Evolutionary conservation across 176 grass and related monocot species (phyloP), one percentile per base, ranked within the genome.

Genomic region (Oryza glaberrima): DNA sequence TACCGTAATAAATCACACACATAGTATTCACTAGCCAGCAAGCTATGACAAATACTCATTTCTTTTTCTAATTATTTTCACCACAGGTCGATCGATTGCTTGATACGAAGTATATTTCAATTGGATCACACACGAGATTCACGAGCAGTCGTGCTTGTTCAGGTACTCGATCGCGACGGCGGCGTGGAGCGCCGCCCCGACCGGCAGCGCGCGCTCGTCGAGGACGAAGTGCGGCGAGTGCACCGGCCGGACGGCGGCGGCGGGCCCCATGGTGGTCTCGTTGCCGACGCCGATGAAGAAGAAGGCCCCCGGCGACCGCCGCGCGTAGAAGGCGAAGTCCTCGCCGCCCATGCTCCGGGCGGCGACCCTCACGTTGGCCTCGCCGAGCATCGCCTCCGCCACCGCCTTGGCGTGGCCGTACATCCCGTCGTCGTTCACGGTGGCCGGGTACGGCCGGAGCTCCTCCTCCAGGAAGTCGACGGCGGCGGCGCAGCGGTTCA

Each of bases 101-200:
- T 15, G 11, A 14, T 32, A 32, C 30, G 30, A 32, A 32, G 30
- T 32, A 32, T 32, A 32, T 32, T 32, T 45, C 13, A 52, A 52
- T 52, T 2, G 43, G 9, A 44, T 52, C 49, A 8, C 40, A 41
- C 40, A 32, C 30, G 30, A 32, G 14, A 52, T 5, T 74, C 72
- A 75, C 5, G 46, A 12, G 47, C n/a, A 75, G 7, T 44, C 34
- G 5, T 65, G 75, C 19, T 84, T 88, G 43, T 93, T 90, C 38
- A 91, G 63, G 64, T 86, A 97, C 32, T 93, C 87, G 1, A 84
- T 82, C 9, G 94, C 89, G 45, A 97, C 87, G 0, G 89, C 56
- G 12, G 94, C 83, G 78, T 97, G 91, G 11, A 97, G 41, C 9
- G 94, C 91, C 6, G 94, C 89, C 65, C 90, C 94, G 0, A 94